phyloP scores from a whole-genome alignment of 2,329 filamentous ascomycete genomes.

The Pestalotiopsis sp. region DNA sequence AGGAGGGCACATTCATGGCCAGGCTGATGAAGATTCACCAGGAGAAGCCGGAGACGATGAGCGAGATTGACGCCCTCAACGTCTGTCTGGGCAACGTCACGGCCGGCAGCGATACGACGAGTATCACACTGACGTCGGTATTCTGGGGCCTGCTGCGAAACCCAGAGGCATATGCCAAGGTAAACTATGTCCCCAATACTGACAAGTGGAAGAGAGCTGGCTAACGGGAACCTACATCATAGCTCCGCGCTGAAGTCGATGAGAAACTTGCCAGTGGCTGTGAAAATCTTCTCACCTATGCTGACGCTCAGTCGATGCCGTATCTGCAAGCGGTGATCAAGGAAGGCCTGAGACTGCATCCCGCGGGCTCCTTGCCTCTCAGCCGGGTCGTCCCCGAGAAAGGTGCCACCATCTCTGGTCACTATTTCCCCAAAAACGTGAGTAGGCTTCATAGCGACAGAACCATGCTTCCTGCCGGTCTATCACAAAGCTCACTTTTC shows the following conservation, averaged over 20 bases:
- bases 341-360: slow-evolving; percentile 49
- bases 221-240: background rate
- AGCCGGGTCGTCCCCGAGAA: slow-evolving; percentile 45
- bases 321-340: slow-evolving; percentile 52
- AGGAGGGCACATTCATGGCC: slow-evolving; percentile 26
- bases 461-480: background rate
- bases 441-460: background rate
- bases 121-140: background rate
- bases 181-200: background rate
- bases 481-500: background rate
- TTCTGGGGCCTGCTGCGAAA: background rate
- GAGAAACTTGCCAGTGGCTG: background rate
- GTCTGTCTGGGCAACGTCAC: slow-evolving; percentile 29
- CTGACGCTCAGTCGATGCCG: slow-evolving; percentile 33
- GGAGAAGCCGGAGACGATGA: slow-evolving; percentile 35
- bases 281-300: slow-evolving; percentile 23
- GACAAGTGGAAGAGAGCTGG: background rate
- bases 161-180: background rate
- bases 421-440: slow-evolving; percentile 27
- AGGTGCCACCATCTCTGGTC: slow-evolving; percentile 30
- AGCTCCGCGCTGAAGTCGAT: background rate
- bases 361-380: slow-evolving; percentile 43
- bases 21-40: slow-evolving; percentile 27
- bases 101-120: background rate
- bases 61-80: slow-evolving; percentile 20